A percentile compares a stretch with the other conserved stretches of the same genome.
These are phyloP conservation scores for Cetraspora pellucida DNA, from an alignment of 192 early-diverging fungal species.

Conservation along the genomic window DNA sequence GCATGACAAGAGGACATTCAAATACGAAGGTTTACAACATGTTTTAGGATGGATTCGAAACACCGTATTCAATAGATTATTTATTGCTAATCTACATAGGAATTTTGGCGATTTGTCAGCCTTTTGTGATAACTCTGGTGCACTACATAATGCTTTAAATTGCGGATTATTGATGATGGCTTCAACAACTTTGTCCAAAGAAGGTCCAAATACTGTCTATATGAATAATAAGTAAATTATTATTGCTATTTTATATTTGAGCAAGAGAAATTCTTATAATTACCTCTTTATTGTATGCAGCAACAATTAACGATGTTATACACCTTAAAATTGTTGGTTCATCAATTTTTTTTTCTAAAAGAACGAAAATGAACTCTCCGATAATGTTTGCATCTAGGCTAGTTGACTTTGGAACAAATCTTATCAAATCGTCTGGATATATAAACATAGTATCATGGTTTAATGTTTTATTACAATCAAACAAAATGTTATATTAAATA, in stretches of 20 bases:
- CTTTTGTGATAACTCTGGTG: slow-evolving; percentile 42
- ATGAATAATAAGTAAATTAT: neutral
- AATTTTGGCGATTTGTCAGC: slow-evolving; percentile 34
- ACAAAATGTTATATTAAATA: neutral
- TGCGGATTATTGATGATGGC: slow-evolving; percentile 46
- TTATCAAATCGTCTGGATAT: slow-evolving; percentile 18
- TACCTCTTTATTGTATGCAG: slow-evolving; percentile 45
- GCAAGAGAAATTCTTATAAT: neutral
- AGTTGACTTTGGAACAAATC: slow-evolving; percentile 1
- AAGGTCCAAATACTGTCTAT: slow-evolving; percentile 34
- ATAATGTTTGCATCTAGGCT: slow-evolving; percentile 40
- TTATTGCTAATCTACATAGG: slow-evolving; percentile 49
- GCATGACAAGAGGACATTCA: slow-evolving; percentile 50
- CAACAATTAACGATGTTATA: slow-evolving; percentile 40
- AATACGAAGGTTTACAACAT: slow-evolving; percentile 51
- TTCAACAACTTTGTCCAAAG: slow-evolving; percentile 43
- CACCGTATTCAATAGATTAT: slow-evolving; percentile 53
- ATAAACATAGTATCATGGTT: neutral
- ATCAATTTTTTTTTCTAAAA: slow-evolving; percentile 45
- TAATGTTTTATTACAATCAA: neutral
- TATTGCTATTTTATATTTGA: neutral
- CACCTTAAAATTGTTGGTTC: slow-evolving; percentile 48
- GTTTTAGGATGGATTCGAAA: slow-evolving; percentile 53
- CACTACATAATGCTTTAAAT: slow-evolving; percentile 39
- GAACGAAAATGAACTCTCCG: slow-evolving; percentile 45